These are phyloP conservation scores for Gelatoporia subvermispora DNA, from an alignment of 768 basidiomycete species.

Conservation along the genomic window DNA sequence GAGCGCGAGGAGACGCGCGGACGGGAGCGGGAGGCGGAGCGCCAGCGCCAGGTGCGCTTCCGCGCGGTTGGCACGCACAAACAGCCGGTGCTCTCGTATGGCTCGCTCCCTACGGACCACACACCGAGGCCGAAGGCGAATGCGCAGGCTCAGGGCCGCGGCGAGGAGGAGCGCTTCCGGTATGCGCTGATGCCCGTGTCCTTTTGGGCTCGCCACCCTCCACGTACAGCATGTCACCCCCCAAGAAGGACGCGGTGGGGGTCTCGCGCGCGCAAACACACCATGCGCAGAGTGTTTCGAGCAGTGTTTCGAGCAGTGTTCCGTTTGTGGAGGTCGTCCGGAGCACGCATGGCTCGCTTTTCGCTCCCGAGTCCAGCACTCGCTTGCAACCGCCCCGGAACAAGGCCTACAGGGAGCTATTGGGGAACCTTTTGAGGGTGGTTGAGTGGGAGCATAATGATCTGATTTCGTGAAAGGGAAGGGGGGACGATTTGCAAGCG, in stretches of 20 bases:
- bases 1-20: constrained; percentile 14
- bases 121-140: neutral
- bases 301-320: constrained; percentile 35
- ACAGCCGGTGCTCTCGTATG: constrained; percentile 22
- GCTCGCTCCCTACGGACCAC: constrained; percentile 13
- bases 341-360: constrained; percentile 56
- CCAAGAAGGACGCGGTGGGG: constrained; percentile 11
- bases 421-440: constrained; percentile 10
- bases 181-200: constrained; percentile 28
- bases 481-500: constrained; percentile 28
- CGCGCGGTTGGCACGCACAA: constrained; percentile 10
- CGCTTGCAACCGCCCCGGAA: constrained; percentile 4
- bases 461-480: constrained; percentile 33
- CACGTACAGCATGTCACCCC: constrained; percentile 10
- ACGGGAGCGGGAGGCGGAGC: constrained; percentile 17
- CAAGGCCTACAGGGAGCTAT: constrained; percentile 10
- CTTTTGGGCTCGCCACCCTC: constrained; percentile 17
- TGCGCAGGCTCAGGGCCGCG: constrained; percentile 11
- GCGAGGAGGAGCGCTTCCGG: constrained; percentile 24
- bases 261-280: constrained; percentile 28
- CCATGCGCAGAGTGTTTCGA: constrained; percentile 11
- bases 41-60: constrained; percentile 12
- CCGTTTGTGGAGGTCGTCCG: constrained; percentile 52
- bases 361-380: constrained; percentile 34
- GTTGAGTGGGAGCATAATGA: constrained; percentile 28